phyloP scores from a whole-genome alignment of 108 stramenopile species.

The Mayamaea pseudoterrestris region DNA sequence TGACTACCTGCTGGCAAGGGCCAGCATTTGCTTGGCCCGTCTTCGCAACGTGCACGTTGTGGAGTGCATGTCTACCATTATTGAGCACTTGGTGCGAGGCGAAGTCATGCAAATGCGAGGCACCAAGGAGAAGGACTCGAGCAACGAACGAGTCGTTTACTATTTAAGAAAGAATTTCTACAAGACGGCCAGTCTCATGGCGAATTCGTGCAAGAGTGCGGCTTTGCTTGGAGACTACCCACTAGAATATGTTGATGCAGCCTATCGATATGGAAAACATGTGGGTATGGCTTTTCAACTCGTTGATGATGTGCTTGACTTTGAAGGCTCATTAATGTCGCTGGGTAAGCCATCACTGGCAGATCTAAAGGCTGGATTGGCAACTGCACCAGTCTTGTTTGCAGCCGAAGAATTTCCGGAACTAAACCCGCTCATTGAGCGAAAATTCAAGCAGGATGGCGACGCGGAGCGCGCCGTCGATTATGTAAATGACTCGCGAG shows the following conservation, averaged over 20 bases:
- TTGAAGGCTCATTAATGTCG: constrained; percentile 66
- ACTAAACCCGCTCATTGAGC: constrained; percentile 59
- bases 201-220: constrained; percentile 87
- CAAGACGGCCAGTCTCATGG: constrained; percentile 97
- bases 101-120: constrained; percentile 93
- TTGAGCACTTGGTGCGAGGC: constrained; percentile 96
- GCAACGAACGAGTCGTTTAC: constrained; percentile 35
- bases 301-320: constrained; percentile 97
- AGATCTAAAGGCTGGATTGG: constrained; percentile 87
- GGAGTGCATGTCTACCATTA: constrained; percentile 93
- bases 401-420: constrained; percentile 74
- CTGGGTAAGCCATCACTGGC: constrained; percentile 92
- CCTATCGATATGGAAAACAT: constrained; percentile 91
- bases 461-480: constrained; percentile 81
- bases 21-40: constrained; percentile 88
- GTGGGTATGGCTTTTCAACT: constrained; percentile 97
- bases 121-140: constrained; percentile 10
- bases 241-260: constrained; percentile 48
- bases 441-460: constrained; percentile 80
- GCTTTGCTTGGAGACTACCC: constrained; percentile 76
- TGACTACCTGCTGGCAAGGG: constrained; percentile 94
- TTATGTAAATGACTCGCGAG: constrained; percentile 45
- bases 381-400: constrained; percentile 94
- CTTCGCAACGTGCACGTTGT: constrained; percentile 89
- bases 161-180: constrained; percentile 96